These are phyloP conservation scores for Scytalidium lignicola DNA, from an alignment of 2,329 filamentous ascomycete genomes.

Conservation along the genomic window DNA sequence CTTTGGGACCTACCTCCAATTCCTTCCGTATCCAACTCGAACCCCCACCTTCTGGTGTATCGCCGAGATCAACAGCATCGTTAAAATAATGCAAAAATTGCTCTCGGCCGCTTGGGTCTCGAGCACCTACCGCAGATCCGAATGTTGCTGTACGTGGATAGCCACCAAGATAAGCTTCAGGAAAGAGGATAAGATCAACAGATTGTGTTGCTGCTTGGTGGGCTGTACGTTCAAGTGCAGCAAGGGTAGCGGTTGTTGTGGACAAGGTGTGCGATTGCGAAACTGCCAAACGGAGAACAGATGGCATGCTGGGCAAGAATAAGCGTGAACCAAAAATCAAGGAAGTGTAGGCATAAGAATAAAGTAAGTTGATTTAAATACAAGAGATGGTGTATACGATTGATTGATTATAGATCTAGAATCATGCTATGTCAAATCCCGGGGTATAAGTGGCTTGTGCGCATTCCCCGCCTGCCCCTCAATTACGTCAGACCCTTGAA, in stretches of 20 bases:
- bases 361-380: too few relatives aligned
- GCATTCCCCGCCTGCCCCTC: too few relatives aligned
- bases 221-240: constrained; percentile 59
- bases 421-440: too few relatives aligned
- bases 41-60: constrained; percentile 66
- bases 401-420: too few relatives aligned
- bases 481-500: too few relatives aligned
- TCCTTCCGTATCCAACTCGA: constrained; percentile 63
- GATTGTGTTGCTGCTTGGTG: constrained; percentile 50
- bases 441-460: too few relatives aligned
- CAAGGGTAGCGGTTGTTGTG: constrained; percentile 52
- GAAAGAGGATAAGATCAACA: constrained; percentile 74
- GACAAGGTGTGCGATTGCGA: constrained; percentile 45
- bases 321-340: too few relatives aligned
- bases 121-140: constrained; percentile 67
- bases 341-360: too few relatives aligned
- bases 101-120: constrained; percentile 65
- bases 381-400: too few relatives aligned
- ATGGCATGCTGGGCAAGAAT: too few relatives aligned
- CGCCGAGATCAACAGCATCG: constrained; percentile 75
- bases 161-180: constrained; percentile 87
- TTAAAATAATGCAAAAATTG: constrained; percentile 80
- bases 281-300: constrained; percentile 32
- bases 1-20: constrained; percentile 38
- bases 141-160: constrained; percentile 82